Percentiles rank a stretch among this genome's conserved stretches.
phyloP scores from a whole-genome alignment of 1,284 basidiomycete species.

The Cerrena zonata region DNA sequence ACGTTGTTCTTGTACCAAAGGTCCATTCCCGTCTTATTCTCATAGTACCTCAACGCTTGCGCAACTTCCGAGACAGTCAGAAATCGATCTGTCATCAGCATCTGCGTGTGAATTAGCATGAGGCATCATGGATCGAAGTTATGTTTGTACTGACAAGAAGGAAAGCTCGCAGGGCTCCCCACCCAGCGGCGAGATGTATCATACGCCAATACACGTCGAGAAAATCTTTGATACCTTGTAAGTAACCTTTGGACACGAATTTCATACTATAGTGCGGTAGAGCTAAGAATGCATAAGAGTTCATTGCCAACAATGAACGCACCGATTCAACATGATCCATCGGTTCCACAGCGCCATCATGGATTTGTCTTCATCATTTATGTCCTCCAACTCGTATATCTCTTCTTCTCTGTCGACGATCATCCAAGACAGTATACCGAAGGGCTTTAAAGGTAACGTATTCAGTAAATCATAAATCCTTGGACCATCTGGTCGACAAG shows the following conservation, averaged over 20 bases:
- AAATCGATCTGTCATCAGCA: conserved; percentile 18
- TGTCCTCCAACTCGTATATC: conserved; percentile 59
- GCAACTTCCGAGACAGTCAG: conserved; percentile 16
- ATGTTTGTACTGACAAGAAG: conserved; percentile 41
- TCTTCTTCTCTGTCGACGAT: conserved; percentile 68
- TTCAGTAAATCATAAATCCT: conserved; percentile 59
- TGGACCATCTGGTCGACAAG: conserved; percentile 59
- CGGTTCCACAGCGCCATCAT: conserved; percentile 70
- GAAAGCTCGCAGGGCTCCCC: conserved; percentile 56
- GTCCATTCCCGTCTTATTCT: conserved; percentile 22
- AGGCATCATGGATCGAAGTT: neutral
- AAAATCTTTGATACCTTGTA: conserved; percentile 46
- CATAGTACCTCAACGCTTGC: conserved; percentile 18
- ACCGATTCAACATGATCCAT: conserved; percentile 67
- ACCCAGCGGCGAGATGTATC: conserved; percentile 64
- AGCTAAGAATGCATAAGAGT: neutral
- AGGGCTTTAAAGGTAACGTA: conserved; percentile 50
- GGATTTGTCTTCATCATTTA: conserved; percentile 67
- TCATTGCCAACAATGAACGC: conserved; percentile 9
- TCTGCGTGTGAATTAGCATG: conserved; percentile 9
- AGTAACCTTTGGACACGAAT: conserved; percentile 50
- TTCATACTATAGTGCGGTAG: conserved; percentile 29
- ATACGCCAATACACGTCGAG: conserved; percentile 55
- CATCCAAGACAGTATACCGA: conserved; percentile 60
- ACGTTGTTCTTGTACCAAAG: conserved; percentile 16